A percentile compares a stretch with the other conserved stretches of the same genome.
Evolutionary conservation across 1,139 yeast species (phyloP).

Genomic region (Blastobotrys raffinosifermentans): DNA sequence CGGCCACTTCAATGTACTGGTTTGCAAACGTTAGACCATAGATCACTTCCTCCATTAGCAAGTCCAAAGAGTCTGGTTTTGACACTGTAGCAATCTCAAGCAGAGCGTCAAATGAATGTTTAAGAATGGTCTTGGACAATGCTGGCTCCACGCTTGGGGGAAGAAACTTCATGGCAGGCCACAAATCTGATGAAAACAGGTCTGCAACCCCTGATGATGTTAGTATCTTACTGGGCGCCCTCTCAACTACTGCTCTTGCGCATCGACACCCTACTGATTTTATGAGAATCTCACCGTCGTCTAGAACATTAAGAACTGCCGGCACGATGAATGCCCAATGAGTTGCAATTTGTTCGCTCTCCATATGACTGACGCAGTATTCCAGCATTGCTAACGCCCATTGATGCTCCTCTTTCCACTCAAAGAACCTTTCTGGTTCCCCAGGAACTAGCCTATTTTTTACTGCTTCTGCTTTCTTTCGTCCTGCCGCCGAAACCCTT

Average conservation of each 20-base stretch:
- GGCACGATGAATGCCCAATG: constrained; percentile 47
- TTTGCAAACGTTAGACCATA: constrained; percentile 23
- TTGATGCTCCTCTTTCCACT: constrained; percentile 35
- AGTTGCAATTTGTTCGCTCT: constrained; percentile 20
- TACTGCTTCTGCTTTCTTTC: no score
- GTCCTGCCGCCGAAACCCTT: no score
- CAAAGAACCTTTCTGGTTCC: not conserved
- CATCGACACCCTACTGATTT: constrained; percentile 43
- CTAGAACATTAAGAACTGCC: constrained; percentile 44
- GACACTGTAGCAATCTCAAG: constrained; percentile 19
- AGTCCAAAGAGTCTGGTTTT: constrained; percentile 13
- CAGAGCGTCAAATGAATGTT: constrained; percentile 13
- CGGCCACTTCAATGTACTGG: constrained; percentile 19
- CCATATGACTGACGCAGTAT: constrained; percentile 27
- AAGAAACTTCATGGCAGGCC: constrained; percentile 38
- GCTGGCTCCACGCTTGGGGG: constrained; percentile 32
- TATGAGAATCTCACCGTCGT: constrained; percentile 43
- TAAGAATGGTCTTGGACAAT: not conserved
- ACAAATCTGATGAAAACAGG: constrained; percentile 39
- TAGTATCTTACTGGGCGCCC: constrained; percentile 26
- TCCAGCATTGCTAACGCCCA: constrained; percentile 29
- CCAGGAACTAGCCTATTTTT: not conserved
- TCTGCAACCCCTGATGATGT: constrained; percentile 39
- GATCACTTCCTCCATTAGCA: constrained; percentile 23
- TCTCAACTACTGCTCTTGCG: constrained; percentile 26